Conservation (phyloP, 83 land plant species). For the Diphasiastrum complanatum region DNA sequence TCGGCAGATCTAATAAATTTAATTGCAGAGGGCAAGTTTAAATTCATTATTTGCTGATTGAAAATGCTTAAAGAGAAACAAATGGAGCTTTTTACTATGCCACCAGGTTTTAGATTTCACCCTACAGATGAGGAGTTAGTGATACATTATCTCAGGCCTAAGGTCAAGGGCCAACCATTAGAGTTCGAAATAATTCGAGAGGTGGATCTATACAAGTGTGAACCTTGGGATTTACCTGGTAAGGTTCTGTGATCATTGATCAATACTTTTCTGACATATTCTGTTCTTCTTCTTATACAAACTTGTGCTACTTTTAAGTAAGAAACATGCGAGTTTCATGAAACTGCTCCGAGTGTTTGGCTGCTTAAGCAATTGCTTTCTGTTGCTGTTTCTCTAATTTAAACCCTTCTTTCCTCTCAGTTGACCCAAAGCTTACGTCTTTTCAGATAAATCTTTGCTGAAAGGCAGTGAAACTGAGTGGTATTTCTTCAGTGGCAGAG, state of each 20-base stretch:
- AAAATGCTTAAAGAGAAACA: no score
- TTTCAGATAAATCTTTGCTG: slow-evolving; percentile 4
- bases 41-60: no score
- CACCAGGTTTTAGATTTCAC: slow-evolving; percentile 49
- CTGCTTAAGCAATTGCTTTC: no score
- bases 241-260: background rate
- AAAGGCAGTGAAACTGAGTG: slow-evolving; percentile 32
- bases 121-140: slow-evolving; percentile 57
- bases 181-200: slow-evolving; percentile 51
- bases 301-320: background rate
- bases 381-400: no score
- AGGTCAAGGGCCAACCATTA: slow-evolving; percentile 37
- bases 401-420: no score
- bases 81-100: no score
- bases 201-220: slow-evolving; percentile 55
- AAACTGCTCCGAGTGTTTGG: background rate
- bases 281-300: no score
- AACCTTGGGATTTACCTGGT: slow-evolving; percentile 59
- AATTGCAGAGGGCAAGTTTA: no score
- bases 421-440: no score
- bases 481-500: slow-evolving; percentile 40
- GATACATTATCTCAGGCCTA: slow-evolving; percentile 42
- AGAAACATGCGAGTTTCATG: slow-evolving; percentile 2
- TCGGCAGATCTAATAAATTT: no score
- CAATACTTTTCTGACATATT: no score